Percentiles rank a stretch among this genome's conserved stretches.
Evolutionary conservation across 805 yeast species (phyloP).

Genomic region (Candida cerambycidarum): DNA sequence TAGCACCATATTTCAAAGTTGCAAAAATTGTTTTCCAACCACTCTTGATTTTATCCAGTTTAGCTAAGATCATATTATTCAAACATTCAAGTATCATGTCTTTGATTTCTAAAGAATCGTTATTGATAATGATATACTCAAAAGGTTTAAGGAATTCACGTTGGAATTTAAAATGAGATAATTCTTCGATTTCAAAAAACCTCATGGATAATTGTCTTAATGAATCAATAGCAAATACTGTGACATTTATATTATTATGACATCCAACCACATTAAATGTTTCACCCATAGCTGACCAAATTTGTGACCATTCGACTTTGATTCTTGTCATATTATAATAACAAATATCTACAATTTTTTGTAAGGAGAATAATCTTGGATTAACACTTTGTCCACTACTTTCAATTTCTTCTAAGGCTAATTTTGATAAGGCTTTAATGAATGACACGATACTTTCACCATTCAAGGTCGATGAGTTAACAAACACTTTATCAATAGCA

Average conservation of each 20-base stretch:
- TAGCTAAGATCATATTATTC: conserved; percentile 77
- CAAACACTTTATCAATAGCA: conserved; percentile 82
- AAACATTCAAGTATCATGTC: conserved; percentile 90
- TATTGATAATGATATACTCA: conserved; percentile 70
- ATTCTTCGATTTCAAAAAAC: conserved; percentile 89
- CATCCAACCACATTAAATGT: conserved; percentile 86
- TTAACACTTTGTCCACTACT: conserved; percentile 77
- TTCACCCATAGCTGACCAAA: conserved; percentile 92
- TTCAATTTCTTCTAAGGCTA: conserved; percentile 87
- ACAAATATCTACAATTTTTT: conserved; percentile 95
- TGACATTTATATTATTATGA: conserved; percentile 71
- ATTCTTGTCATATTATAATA: conserved; percentile 97
- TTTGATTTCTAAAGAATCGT: conserved; percentile 67
- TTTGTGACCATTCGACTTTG: conserved; percentile 92
- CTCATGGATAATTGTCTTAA: conserved; percentile 89
- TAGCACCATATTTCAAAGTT: conserved; percentile 73
- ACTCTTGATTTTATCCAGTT: conserved; percentile 72
- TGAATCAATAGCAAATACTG: conserved; percentile 90
- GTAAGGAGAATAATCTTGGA: conserved; percentile 90
- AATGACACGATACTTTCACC: conserved; percentile 87
- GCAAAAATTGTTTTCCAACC: conserved; percentile 94
- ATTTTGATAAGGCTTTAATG: conserved; percentile 82
- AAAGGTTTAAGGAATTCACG: conserved; percentile 91
- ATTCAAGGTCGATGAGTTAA: conserved; percentile 73
- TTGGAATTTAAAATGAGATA: conserved; percentile 94